Evolutionary conservation across 2,329 filamentous ascomycete species (phyloP).

Genomic region (Xylariaceae sp.): DNA sequence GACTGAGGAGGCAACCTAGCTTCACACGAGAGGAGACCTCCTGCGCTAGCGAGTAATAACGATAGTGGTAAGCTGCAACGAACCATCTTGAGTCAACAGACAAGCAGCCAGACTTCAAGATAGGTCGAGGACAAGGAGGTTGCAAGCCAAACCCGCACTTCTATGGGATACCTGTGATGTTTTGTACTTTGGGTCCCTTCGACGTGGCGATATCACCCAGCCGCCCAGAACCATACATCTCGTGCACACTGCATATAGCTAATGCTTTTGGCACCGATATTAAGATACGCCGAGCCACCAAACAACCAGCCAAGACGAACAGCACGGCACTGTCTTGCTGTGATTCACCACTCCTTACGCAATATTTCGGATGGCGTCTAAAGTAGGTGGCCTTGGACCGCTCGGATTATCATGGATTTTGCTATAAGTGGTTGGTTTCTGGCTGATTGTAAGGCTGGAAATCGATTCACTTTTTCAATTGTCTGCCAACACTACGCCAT

Average conservation of each 20-base stretch:
- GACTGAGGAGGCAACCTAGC: constrained; percentile 19
- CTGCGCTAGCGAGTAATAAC: constrained; percentile 27
- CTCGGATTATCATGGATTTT: not conserved
- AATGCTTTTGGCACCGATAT: not conserved
- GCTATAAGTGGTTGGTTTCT: not conserved
- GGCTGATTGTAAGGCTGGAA: not conserved
- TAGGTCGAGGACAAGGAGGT: constrained; percentile 10
- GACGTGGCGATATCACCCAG: constrained; percentile 2
- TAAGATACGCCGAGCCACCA: not conserved
- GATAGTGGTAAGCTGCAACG: constrained; percentile 24
- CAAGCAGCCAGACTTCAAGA: constrained; percentile 2
- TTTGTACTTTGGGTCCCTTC: constrained; percentile 9
- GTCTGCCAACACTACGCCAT: not conserved
- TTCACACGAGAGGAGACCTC: constrained; percentile 21
- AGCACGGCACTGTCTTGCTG: not conserved
- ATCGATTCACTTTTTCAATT: too few relatives aligned
- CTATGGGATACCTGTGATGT: constrained; percentile 6
- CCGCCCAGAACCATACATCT: constrained; percentile 14
- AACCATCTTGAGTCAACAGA: constrained; percentile 25
- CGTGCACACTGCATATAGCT: not conserved
- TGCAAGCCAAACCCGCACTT: constrained; percentile 5
- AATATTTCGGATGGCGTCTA: not conserved
- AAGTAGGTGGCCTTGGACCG: not conserved
- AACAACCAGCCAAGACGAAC: not conserved
- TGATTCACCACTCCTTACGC: not conserved